Base-by-base conservation (phyloP, 2,329 filamentous ascomycete genomes). In the Sordariomycetes sp. region DNA sequence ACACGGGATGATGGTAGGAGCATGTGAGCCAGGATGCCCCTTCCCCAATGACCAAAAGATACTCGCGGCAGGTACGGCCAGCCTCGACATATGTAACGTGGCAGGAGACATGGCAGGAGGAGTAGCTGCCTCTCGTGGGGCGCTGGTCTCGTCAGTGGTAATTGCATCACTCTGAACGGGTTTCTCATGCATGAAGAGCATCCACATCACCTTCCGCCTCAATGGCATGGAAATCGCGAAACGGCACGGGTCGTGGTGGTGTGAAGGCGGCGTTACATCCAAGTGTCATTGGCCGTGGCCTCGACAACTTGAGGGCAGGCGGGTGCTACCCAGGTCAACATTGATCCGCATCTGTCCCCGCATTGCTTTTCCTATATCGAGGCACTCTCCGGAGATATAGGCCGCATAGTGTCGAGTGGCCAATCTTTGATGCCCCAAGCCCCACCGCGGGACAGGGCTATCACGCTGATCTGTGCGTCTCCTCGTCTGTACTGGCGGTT, bases 391-490 rank as follows among this genome's bases (percentile, higher is more conserved):
- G 5, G 39, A 45, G 15, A 45, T 4, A n/a, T 45, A 8, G 13
- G 39, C 17, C 13, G 39, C 15, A 15, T 8, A 17, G 39, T 12
- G 10, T n/a, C 39, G 3, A 45, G 39, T 45, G 15, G 24, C 10
- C 22, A 8, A 50, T 50, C 20, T 24, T 22, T 50, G 42, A 48
- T 48, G 39, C n/a, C 10, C 39, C 39, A 45, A 17, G n/a, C 39
- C 13, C 39, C 39, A 45, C 39, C 15, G 15, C 39, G 39, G 39
- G 54, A n/a, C 54, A 32, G 48, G 22, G 24, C 42, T 32, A 35
- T 25, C 25, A 13, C 36, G 54, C 25, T 39, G 54, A 56, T 56
- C 54, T 20, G 42, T 56, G 54, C 54, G 35, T 50, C 54, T 28
- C 12, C 39, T 22, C 28, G 28, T n/a, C n/a, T n/a, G n/a, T n/a